Evolutionary conservation across 2,329 filamentous ascomycete genomes (phyloP).

Genomic region (Zelopaecilomyces penicillatus): DNA sequence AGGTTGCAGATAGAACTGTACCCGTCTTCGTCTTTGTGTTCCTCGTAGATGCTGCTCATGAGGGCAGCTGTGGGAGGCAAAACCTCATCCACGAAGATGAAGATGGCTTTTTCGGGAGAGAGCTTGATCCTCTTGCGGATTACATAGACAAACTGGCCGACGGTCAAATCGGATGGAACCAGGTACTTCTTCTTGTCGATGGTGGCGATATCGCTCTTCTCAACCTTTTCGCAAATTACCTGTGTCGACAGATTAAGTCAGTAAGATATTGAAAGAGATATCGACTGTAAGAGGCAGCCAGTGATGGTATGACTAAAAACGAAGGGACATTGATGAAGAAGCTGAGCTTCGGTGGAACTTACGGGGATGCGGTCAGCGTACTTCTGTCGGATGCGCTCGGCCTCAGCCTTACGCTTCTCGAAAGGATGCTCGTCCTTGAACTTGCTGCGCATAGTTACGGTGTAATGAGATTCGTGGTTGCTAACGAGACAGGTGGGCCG

Average conservation of each 20-base stretch:
- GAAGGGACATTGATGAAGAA: neutral
- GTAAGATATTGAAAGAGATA: too few relatives aligned
- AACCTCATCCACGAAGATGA: slow-evolving; percentile 99
- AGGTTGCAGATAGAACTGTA: slow-evolving; percentile 26
- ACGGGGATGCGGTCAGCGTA: slow-evolving; percentile 97
- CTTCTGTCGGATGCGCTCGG: slow-evolving; percentile 98
- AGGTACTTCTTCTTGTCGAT: slow-evolving; percentile 99
- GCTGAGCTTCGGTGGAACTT: slow-evolving; percentile 34
- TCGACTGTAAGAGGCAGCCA: neutral
- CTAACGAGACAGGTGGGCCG: neutral
- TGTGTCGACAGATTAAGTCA: slow-evolving; percentile 26
- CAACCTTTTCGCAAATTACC: slow-evolving; percentile 99
- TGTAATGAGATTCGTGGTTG: slow-evolving; percentile 7
- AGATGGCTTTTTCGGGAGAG: slow-evolving; percentile 98
- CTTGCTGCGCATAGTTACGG: slow-evolving; percentile 85
- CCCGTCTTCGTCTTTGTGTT: slow-evolving; percentile 84
- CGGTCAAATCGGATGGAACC: slow-evolving; percentile 92
- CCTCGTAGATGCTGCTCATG: slow-evolving; percentile 99
- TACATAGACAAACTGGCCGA: slow-evolving; percentile 99
- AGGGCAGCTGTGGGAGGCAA: slow-evolving; percentile 92
- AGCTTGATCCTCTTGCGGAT: slow-evolving; percentile 99
- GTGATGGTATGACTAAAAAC: neutral
- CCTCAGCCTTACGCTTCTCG: slow-evolving; percentile 99
- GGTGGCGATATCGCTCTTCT: slow-evolving; percentile 97
- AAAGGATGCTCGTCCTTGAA: slow-evolving; percentile 99